Conservation (phyloP, 345 rosid species). For the Durio zibethinus region DNA sequence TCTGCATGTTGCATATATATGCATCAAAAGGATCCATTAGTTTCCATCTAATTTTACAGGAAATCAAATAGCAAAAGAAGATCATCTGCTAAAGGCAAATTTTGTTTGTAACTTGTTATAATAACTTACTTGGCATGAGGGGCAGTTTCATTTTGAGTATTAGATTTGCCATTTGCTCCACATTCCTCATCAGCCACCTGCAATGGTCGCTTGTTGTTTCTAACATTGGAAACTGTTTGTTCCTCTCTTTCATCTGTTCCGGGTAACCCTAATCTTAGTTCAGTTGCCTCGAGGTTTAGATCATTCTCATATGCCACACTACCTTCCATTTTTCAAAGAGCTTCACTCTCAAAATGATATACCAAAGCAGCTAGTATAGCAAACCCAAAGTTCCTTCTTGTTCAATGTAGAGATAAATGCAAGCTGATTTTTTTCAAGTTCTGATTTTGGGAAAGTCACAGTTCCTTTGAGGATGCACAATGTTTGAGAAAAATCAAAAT, state of each 20-base stretch:
- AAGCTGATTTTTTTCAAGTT: neutral
- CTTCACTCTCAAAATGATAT: neutral
- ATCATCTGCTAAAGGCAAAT: neutral
- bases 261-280: slow-evolving; percentile 72
- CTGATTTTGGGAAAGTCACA: neutral
- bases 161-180: slow-evolving; percentile 23
- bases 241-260: slow-evolving; percentile 51
- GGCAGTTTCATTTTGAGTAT: slow-evolving; percentile 29
- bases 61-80: neutral
- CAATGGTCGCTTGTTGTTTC: slow-evolving; percentile 52
- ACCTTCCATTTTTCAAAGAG: slow-evolving; percentile 32
- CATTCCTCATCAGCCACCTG: slow-evolving; percentile 22
- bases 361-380: neutral
- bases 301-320: slow-evolving; percentile 44
- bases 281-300: slow-evolving; percentile 77
- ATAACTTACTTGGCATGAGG: slow-evolving; percentile 64
- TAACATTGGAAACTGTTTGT: slow-evolving; percentile 35
- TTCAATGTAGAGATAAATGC: neutral
- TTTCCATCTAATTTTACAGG: neutral
- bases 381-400: neutral
- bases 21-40: neutral
- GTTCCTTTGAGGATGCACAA: slow-evolving; percentile 13
- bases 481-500: neutral
- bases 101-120: neutral
- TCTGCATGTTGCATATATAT: slow-evolving; percentile 24